A percentile compares a stretch with the other conserved stretches of the same genome.
Conservation (phyloP, 208 protist species). For the Acanthamoeba sp. region DNA sequence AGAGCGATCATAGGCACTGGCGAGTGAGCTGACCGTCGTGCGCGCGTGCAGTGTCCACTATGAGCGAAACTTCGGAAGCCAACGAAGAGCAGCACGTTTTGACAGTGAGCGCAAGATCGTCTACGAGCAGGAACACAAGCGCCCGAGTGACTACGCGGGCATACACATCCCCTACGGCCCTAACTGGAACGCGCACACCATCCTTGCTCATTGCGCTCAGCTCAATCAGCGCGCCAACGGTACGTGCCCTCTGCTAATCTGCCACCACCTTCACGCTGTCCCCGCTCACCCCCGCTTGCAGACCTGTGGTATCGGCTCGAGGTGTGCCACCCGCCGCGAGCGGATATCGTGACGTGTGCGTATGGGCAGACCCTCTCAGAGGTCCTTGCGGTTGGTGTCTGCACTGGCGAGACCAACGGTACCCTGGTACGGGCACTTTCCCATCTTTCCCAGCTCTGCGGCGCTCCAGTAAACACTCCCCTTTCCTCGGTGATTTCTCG, state of each 20-base stretch:
- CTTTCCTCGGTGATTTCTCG: neutral
- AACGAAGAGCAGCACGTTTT: neutral
- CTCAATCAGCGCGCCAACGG: neutral
- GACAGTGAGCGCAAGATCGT: neutral
- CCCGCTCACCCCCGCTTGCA: neutral
- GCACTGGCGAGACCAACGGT: constrained; percentile 1
- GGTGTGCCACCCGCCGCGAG: neutral
- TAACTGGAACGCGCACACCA: neutral
- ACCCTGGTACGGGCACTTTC: neutral
- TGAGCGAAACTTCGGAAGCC: neutral
- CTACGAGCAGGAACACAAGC: neutral
- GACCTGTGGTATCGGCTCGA: constrained; percentile 30
- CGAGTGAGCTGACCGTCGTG: neutral
- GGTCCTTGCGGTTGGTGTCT: neutral
- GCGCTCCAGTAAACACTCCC: too few species aligned
- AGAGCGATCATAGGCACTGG: neutral
- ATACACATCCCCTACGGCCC: constrained; percentile 29
- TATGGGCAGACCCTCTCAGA: neutral
- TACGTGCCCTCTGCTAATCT: neutral
- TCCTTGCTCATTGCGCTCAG: neutral
- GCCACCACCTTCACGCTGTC: neutral
- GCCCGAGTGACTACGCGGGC: neutral
- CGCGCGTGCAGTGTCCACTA: neutral
- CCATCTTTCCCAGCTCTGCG: too few species aligned
- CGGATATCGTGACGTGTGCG: neutral